Base-by-base conservation (phyloP, 192 early-diverging fungal genomes). In the Mortierella alpina region DNA sequence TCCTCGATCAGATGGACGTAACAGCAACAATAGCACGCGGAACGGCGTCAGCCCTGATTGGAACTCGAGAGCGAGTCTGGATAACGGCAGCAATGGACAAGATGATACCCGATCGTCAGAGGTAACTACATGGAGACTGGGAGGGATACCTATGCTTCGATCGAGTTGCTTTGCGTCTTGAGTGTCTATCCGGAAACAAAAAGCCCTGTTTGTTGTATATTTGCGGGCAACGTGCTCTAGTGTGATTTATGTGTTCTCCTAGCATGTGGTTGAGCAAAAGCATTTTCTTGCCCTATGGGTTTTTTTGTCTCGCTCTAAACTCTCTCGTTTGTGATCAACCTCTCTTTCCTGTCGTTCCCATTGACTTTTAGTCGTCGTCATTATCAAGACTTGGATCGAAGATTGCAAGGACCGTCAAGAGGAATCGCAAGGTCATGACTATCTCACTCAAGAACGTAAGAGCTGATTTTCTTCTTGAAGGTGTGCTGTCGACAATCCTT, bases 401-500 rank as follows among this genome's bases (percentile, higher is more conserved):
- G 68, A 74, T 75, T 56, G 79, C 77, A 12, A 70, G 70, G 63
- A 86, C 71, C 8, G 81, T 66, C 48, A 83, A 78, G 75, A 84
- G 72, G 78, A 85, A 73, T 70, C 88, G 78, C 60, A 84, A 72
- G 64, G 64, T 83, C 49, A 85, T 91, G 66, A 88, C 89, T 9
- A 84, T 91, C 48, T 91, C 90, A 15, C 61, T 89, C 52, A 91
- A 89, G 54, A 87, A 90, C 76, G 88, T 88, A 85, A 59, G 74
- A 17, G 18, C 18, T 23, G n/a, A 40, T 59, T 54, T 55, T 57
- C 57, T 39, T 70, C 4, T 31, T 23, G 62, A 17, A 13, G 48
- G 41, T 62, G 59, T 47, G 44, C 12, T 11, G 31, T 31, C 31
- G 31, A 31, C 31, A 8, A 7, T 44, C 31, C 14, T 18, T 7